Conservation (phyloP, 1,139 yeast genomes). For the Yamadazyma songkhlaensis region DNA sequence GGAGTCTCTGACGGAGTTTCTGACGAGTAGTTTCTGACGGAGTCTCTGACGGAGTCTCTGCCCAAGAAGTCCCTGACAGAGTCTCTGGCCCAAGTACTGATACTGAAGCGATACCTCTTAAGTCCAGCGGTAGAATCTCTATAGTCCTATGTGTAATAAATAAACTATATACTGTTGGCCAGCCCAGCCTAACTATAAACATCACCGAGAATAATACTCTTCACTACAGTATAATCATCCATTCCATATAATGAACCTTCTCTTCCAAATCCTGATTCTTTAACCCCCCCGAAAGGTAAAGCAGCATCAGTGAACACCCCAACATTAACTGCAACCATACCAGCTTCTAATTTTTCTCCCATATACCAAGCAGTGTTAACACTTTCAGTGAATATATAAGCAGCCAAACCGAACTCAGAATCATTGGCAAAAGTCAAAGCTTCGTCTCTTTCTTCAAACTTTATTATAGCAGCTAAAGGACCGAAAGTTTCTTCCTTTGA, state of each 20-base stretch:
- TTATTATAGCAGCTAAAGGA: constrained; percentile 43
- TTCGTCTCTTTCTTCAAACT: constrained; percentile 39
- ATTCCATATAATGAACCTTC: constrained; percentile 49
- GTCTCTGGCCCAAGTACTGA: too few relatives aligned
- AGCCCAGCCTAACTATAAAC: constrained; percentile 29
- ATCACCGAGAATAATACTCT: constrained; percentile 39
- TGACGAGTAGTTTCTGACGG: too few relatives aligned
- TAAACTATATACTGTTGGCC: too few relatives aligned
- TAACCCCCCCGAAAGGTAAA: constrained; percentile 49
- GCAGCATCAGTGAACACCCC: constrained; percentile 48
- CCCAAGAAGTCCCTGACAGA: too few relatives aligned
- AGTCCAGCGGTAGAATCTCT: too few relatives aligned
- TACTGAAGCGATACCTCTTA: too few relatives aligned
- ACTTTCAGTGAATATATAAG: constrained; percentile 40
- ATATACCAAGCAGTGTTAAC: constrained; percentile 57
- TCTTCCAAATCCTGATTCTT: constrained; percentile 49
- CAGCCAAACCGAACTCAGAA: constrained; percentile 44
- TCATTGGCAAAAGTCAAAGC: constrained; percentile 38
- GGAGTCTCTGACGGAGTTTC: too few relatives aligned
- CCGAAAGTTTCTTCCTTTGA: constrained; percentile 47
- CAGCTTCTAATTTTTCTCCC: constrained; percentile 40
- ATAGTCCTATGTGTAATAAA: too few relatives aligned
- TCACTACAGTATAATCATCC: constrained; percentile 42
- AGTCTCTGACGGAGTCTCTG: background rate
- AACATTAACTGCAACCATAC: constrained; percentile 48